A percentile compares a stretch with the other conserved stretches of the same genome.
Evolutionary conservation across 768 basidiomycete genomes (phyloP).

Genomic region (Lepiota brunneoincarnata): DNA sequence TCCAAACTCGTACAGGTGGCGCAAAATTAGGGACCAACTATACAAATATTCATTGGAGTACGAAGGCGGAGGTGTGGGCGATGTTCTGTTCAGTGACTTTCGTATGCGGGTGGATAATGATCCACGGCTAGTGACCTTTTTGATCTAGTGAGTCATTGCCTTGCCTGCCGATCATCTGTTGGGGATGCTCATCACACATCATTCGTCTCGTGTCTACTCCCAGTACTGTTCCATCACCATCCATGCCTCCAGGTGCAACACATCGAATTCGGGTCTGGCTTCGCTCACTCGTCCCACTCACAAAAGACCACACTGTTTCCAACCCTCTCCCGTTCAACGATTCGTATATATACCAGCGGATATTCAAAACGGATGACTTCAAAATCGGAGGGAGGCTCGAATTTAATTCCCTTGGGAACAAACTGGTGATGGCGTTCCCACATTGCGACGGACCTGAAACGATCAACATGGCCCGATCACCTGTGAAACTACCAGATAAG

Average conservation of each 20-base stretch:
- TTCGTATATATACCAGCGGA: constrained; percentile 58
- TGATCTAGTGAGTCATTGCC: constrained; percentile 51
- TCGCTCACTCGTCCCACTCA: constrained; percentile 39
- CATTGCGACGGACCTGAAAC: constrained; percentile 35
- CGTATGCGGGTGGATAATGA: constrained; percentile 53
- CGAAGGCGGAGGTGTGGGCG: constrained; percentile 61
- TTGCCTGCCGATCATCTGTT: not conserved
- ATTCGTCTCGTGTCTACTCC: constrained; percentile 1
- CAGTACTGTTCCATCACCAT: constrained; percentile 55
- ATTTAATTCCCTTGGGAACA: constrained; percentile 47
- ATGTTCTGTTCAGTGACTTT: constrained; percentile 49
- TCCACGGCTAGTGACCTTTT: constrained; percentile 49
- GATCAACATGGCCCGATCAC: constrained; percentile 23
- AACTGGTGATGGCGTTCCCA: constrained; percentile 49
- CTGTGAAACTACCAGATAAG: constrained; percentile 7
- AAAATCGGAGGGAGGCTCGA: constrained; percentile 57
- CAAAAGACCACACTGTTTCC: constrained; percentile 25
- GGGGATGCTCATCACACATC: constrained; percentile 4
- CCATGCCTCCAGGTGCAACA: constrained; percentile 52
- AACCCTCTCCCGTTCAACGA: constrained; percentile 40
- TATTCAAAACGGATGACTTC: constrained; percentile 64
- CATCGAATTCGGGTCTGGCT: constrained; percentile 68
- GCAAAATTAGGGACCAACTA: constrained; percentile 34
- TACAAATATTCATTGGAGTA: constrained; percentile 64
- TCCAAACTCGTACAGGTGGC: constrained; percentile 45